Evolutionary conservation across 331 rosid genomes (phyloP), one percentile per base, ranked within the genome.

Genomic region (Pyracantha coccinea): DNA sequence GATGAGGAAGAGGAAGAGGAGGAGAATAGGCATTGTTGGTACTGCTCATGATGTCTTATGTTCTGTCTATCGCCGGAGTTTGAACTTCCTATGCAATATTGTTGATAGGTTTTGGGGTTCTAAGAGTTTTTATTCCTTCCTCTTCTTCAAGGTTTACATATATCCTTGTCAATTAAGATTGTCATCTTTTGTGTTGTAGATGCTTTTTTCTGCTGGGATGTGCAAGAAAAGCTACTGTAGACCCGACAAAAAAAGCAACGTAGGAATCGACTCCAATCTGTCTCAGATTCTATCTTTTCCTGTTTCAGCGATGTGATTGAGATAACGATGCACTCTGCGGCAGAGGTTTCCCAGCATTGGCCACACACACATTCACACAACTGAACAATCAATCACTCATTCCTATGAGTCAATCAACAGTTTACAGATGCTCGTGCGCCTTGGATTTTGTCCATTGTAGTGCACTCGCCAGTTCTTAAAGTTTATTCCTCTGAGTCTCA

Each of bases 41-140:
- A 72, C 73, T 77, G 75, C 78, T 79, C 80, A 79, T 82, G 76
- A 61, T 50, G 55, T 86, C 72, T 38, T 74, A 60, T 9, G 73
- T 78, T 73, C 54, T 55, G 54, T 1, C 24, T 1, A 19, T 54
- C n/a, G 5, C 54, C n/a, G 54, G 54, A 47, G 54, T 15, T 47
- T 47, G 54, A 16, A 47, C 54, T 47, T 47, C 54, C 20, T 2
- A 47, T 33, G 47, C 62, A 62, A n/a, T 41, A 28, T 58, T 54
- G 45, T 9, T 35, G 68, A 50, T 50, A 17, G n/a, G 32, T 63
- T 50, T 69, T 53, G 16, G 38, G 62, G 69, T 60, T 75, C 16
- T 19, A 38, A 45, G 71, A 75, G 78, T 23, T 35, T 73, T 74
- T 53, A 61, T 62, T 69, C 82, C 58, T 80, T 79, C 27, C 50